Percentiles rank a stretch among this genome's conserved stretches.
Evolutionary conservation across 345 rosid species (phyloP).

Genomic region (Gossypium arboreum): DNA sequence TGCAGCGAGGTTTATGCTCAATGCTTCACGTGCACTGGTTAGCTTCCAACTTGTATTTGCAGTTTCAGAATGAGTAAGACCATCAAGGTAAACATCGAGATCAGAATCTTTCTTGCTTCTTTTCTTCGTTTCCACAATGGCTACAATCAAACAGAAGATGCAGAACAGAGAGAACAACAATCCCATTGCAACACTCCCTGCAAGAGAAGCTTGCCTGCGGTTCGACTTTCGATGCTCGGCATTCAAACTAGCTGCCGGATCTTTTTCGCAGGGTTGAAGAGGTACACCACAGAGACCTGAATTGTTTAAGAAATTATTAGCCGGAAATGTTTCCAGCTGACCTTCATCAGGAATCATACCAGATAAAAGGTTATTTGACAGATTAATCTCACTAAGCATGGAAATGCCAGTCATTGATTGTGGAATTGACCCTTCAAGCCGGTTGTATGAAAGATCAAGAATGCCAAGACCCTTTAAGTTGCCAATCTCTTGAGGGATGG

Average conservation of each 20-base stretch:
- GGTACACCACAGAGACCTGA: slow-evolving; percentile 88
- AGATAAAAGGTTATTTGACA: slow-evolving; percentile 62
- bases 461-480: slow-evolving; percentile 59
- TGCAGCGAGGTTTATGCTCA: slow-evolving; percentile 78
- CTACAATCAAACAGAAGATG: slow-evolving; percentile 60
- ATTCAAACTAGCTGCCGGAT: slow-evolving; percentile 15
- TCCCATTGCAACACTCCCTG: slow-evolving; percentile 82
- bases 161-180: slow-evolving; percentile 75
- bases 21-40: slow-evolving; percentile 62
- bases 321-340: slow-evolving; percentile 74
- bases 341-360: slow-evolving; percentile 78
- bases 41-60: slow-evolving; percentile 71
- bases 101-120: slow-evolving; percentile 56
- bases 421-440: slow-evolving; percentile 68
- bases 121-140: slow-evolving; percentile 63
- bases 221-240: slow-evolving; percentile 51
- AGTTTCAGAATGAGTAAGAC: slow-evolving; percentile 59
- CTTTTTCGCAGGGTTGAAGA: slow-evolving; percentile 45
- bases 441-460: slow-evolving; percentile 78
- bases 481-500: slow-evolving; percentile 76
- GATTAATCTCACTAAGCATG: slow-evolving; percentile 57
- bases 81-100: slow-evolving; percentile 58
- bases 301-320: slow-evolving; percentile 60
- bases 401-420: slow-evolving; percentile 53
- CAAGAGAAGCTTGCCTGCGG: slow-evolving; percentile 50